A percentile compares a stretch with the other conserved stretches of the same genome.
Evolutionary conservation across 2,329 filamentous ascomycete species (phyloP).

Genomic region (Thielaviopsis populi): DNA sequence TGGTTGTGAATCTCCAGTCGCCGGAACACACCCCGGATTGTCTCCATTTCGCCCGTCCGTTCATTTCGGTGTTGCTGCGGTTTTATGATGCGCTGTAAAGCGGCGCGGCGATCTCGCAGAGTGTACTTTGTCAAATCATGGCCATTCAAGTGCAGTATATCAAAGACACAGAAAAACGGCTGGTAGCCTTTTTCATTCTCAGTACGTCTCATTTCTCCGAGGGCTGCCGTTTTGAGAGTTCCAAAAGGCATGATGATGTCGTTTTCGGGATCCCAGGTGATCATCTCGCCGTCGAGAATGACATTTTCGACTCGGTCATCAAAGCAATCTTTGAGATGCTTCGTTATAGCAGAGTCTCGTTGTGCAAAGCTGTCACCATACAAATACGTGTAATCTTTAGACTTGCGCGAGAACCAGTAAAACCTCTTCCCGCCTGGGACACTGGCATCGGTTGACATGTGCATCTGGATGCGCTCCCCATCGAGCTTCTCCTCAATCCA

Average conservation of each 20-base stretch:
- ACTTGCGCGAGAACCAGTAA: slow-evolving; percentile 87
- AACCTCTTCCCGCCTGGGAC: slow-evolving; percentile 59
- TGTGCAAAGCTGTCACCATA: slow-evolving; percentile 70
- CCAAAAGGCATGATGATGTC: slow-evolving; percentile 83
- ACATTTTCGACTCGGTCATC: slow-evolving; percentile 62
- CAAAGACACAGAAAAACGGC: slow-evolving; percentile 75
- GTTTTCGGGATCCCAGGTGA: slow-evolving; percentile 82
- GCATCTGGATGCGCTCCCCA: slow-evolving; percentile 91
- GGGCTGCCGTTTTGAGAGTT: slow-evolving; percentile 78
- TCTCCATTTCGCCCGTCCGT: slow-evolving; percentile 19
- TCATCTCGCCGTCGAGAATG: slow-evolving; percentile 96
- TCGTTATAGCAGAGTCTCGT: slow-evolving; percentile 60
- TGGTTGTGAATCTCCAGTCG: slow-evolving; percentile 74
- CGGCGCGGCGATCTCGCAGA: slow-evolving; percentile 62
- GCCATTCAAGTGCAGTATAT: slow-evolving; percentile 80
- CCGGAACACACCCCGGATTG: slow-evolving; percentile 54
- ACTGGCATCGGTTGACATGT: slow-evolving; percentile 60
- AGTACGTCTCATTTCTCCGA: slow-evolving; percentile 53
- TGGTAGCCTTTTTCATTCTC: slow-evolving; percentile 42
- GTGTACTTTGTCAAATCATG: slow-evolving; percentile 66
- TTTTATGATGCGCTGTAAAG: slow-evolving; percentile 32
- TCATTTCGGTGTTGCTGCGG: neutral
- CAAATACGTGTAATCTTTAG: slow-evolving; percentile 89
- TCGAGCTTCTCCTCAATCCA: slow-evolving; percentile 99
- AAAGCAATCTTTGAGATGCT: slow-evolving; percentile 67